Conservation (phyloP, 2,329 filamentous ascomycete species). For the Corynespora cassiicola region DNA sequence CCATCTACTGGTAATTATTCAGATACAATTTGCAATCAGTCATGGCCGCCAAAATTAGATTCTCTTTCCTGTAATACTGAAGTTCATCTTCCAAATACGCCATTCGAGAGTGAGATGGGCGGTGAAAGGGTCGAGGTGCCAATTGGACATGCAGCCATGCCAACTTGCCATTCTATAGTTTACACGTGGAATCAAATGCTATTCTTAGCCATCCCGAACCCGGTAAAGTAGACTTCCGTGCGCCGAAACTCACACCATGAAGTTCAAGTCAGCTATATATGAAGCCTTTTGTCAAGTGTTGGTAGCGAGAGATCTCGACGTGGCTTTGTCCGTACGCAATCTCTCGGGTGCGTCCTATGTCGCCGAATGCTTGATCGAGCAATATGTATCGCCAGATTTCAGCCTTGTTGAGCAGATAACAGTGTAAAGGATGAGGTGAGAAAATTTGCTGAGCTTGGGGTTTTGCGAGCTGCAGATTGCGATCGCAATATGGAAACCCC, state of each 20-base stretch:
- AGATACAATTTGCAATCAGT: no score
- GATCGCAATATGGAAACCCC: conserved; percentile 13
- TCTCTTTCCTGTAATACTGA: not conserved
- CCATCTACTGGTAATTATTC: no score
- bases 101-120: not conserved
- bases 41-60: conserved; percentile 1
- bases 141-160: conserved; percentile 1
- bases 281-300: not conserved
- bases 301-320: conserved; percentile 16
- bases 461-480: conserved; percentile 14
- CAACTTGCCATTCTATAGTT: not conserved
- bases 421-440: conserved; percentile 6
- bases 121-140: not conserved
- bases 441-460: conserved; percentile 10
- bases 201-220: conserved; percentile 11
- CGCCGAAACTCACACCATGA: conserved; percentile 10
- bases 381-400: conserved; percentile 14
- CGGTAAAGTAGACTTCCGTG: conserved; percentile 3
- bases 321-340: conserved; percentile 17
- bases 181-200: conserved; percentile 5
- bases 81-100: not conserved
- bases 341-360: conserved; percentile 2
- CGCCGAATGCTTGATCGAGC: conserved; percentile 4
- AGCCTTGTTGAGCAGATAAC: conserved; percentile 6
- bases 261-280: conserved; percentile 4